Evolutionary conservation across 768 basidiomycete genomes (phyloP).

Genomic region (Nidularia pulvinata): DNA sequence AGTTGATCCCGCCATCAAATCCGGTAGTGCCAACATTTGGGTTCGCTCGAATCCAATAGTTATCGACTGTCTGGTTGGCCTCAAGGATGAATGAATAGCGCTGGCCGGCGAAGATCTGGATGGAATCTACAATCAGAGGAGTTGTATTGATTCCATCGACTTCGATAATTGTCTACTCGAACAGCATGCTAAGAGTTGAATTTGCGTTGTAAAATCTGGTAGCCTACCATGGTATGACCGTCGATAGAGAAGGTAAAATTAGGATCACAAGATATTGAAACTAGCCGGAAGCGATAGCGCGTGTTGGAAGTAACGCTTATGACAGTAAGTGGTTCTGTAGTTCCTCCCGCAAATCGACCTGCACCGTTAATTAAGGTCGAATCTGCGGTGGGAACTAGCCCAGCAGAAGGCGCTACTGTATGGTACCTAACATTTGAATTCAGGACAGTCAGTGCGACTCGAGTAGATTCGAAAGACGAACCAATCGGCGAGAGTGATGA

Average conservation of each 20-base stretch:
- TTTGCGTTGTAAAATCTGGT: not conserved
- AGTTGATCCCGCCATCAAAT: constrained; percentile 31
- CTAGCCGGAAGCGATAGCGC: constrained; percentile 35
- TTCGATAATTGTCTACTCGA: constrained; percentile 30
- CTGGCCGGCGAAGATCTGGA: constrained; percentile 40
- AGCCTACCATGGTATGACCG: constrained; percentile 23
- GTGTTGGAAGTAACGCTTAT: constrained; percentile 31
- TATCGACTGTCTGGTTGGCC: constrained; percentile 39
- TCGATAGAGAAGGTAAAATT: constrained; percentile 37
- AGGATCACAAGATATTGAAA: constrained; percentile 37
- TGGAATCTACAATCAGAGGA: constrained; percentile 30
- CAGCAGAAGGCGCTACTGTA: not conserved
- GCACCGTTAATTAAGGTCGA: constrained; percentile 40
- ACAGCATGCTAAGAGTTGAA: not conserved
- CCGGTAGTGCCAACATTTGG: constrained; percentile 11
- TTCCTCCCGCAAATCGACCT: constrained; percentile 37
- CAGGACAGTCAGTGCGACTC: not conserved
- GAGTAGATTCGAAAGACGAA: constrained; percentile 9
- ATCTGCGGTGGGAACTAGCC: constrained; percentile 7
- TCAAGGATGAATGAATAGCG: constrained; percentile 42
- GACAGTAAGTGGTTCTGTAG: constrained; percentile 29
- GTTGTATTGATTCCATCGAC: constrained; percentile 29
- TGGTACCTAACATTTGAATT: not conserved
- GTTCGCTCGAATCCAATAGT: constrained; percentile 53
- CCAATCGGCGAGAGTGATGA: constrained; percentile 48